Conservation (phyloP, 345 rosid genomes). For the Rhodamnia rubescens region DNA sequence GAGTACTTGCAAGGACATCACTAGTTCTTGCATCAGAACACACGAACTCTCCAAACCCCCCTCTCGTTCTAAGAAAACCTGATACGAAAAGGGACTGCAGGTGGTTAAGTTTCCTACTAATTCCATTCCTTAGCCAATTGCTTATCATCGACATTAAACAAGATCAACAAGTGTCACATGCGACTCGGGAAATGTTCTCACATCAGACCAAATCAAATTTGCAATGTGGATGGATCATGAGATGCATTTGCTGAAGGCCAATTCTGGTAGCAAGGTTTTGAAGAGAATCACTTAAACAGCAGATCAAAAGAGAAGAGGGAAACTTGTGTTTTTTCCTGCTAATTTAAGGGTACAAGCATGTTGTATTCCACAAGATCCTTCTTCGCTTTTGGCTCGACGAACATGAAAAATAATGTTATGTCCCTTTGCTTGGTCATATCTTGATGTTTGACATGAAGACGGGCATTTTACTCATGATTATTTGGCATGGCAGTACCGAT, state of each 20-base stretch:
- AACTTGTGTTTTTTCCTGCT: neutral
- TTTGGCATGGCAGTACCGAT: neutral
- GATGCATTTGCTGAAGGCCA: neutral
- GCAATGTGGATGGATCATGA: neutral
- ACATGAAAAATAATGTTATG: neutral
- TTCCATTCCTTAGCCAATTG: neutral
- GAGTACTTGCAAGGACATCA: constrained; percentile 19
- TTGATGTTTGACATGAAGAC: neutral
- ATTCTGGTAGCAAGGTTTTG: neutral
- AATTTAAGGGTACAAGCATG: neutral
- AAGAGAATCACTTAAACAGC: neutral
- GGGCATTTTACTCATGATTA: neutral
- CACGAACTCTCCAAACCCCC: neutral
- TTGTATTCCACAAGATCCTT: neutral
- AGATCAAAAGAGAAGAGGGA: neutral
- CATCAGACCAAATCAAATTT: neutral
- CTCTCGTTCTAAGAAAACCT: neutral
- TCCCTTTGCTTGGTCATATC: neutral
- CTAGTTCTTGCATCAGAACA: neutral
- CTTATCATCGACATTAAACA: neutral
- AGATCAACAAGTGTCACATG: neutral
- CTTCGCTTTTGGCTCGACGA: neutral
- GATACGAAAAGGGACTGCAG: neutral
- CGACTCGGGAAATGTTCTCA: neutral
- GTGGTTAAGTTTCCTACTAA: neutral